Base-by-base conservation (phyloP, 345 rosid species). In the Microthlaspi erraticum region DNA sequence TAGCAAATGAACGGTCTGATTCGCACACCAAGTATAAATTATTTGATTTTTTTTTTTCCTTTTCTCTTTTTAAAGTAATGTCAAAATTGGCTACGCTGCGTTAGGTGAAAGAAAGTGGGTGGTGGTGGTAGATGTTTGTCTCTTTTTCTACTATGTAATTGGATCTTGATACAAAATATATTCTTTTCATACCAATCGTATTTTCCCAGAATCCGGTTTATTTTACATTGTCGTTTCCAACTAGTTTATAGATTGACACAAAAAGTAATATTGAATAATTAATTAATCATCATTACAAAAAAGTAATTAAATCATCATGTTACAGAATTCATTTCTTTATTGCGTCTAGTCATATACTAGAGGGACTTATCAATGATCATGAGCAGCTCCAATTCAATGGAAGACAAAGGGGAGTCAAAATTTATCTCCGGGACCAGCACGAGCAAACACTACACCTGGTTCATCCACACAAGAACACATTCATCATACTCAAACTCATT, bases 61-160 rank as follows among this genome's bases (percentile, higher is more conserved):
- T 26, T 26, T 26, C 29, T 26, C 29, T 0, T 43, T 41, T 59
- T 48, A 8, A 41, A 53, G 39, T 45, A 26, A 18, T 53, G 70
- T 75, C 79, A 54, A 68, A 75, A 64, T 56, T 69, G 79, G 65
- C 70, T 60, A 68, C 74, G 68, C 65, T 14, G 66, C 13, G 78
- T 75, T 75, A 61, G 78, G 78, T 75, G 51, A 75, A 46, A 45
- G 54, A 38, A 53, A 29, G 67, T 39, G 42, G 36, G 38, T 54
- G 64, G 67, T 74, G 29, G 73, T 67, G 29, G 29, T 26, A 26
- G 53, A 10, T 46, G 12, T 43, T 31, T 43, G 4, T 20, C 32
- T 31, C 2, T 9, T 36, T 11, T 48, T 34, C 57, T 18, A 18
- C 34, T 6, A 26, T 61, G 10, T 44, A 7, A 7, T 32, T 37